These are phyloP conservation scores for Fusarium sp. DNA, from an alignment of 2,329 filamentous ascomycete species.

Conservation along the genomic window DNA sequence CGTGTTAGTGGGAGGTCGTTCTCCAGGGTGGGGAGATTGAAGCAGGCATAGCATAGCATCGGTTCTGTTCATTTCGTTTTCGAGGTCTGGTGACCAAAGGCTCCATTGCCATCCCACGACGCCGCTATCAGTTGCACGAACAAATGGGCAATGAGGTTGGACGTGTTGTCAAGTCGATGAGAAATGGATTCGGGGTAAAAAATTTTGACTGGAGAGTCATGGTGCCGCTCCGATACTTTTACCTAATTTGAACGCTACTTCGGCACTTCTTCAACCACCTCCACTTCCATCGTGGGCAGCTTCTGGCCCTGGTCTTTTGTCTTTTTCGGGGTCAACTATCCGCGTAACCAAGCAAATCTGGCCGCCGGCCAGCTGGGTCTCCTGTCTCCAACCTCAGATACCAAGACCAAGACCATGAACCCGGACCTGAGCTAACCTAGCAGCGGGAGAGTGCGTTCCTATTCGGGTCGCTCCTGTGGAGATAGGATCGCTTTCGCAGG, in stretches of 20 bases:
- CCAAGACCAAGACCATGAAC: conserved; percentile 9
- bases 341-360: conserved; percentile 19
- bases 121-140: conserved; percentile 45
- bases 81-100: conserved; percentile 45
- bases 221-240: conserved; percentile 50
- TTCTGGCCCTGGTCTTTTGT: conserved; percentile 11
- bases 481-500: conserved; percentile 26
- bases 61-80: conserved; percentile 28
- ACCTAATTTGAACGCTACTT: conserved; percentile 54
- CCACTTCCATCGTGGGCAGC: conserved; percentile 44
- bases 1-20: conserved; percentile 19
- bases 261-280: conserved; percentile 46
- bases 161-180: conserved; percentile 48
- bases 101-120: conserved; percentile 45
- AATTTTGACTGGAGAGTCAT: conserved; percentile 53
- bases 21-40: conserved; percentile 19
- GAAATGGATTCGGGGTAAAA: conserved; percentile 53
- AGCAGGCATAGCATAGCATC: conserved; percentile 19
- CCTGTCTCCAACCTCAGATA: conserved; percentile 9
- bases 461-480: conserved; percentile 23
- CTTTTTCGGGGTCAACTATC: conserved; percentile 16
- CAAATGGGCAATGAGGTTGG: conserved; percentile 42
- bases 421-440: conserved; percentile 3
- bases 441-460: conserved; percentile 38
- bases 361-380: conserved; percentile 25